Conservation (phyloP, 257 asterid genomes). For the Nicotiana noctiflora region DNA sequence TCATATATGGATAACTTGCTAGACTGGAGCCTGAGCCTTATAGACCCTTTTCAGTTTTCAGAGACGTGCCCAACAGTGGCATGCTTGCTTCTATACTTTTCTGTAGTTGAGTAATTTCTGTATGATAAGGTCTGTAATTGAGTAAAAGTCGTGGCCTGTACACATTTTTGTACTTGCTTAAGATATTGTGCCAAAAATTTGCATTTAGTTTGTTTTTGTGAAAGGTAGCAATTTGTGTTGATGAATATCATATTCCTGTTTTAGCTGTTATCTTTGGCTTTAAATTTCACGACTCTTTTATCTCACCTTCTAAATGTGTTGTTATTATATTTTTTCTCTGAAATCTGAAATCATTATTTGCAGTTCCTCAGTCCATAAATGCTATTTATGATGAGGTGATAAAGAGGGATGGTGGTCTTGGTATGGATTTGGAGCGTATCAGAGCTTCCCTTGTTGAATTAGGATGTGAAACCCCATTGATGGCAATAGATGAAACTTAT, state of each 20-base stretch:
- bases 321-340: conserved; percentile 6
- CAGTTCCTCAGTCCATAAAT: conserved; percentile 56
- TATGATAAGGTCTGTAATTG: background rate
- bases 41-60: background rate
- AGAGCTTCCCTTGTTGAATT: conserved; percentile 56
- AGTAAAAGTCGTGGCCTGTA: background rate
- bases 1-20: background rate
- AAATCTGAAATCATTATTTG: conserved; percentile 19
- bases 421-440: conserved; percentile 58
- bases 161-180: background rate
- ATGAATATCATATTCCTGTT: background rate
- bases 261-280: background rate
- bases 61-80: background rate
- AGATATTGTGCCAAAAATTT: background rate
- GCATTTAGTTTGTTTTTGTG: background rate
- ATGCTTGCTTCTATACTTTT: background rate
- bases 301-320: background rate
- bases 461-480: conserved; percentile 45
- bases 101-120: background rate
- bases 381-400: conserved; percentile 70
- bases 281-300: background rate
- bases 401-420: conserved; percentile 58
- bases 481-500: conserved; percentile 45
- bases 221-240: background rate
- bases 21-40: background rate